Conservation (phyloP, 495 filamentous ascomycete species). For the Elasticomyces elasticus region DNA sequence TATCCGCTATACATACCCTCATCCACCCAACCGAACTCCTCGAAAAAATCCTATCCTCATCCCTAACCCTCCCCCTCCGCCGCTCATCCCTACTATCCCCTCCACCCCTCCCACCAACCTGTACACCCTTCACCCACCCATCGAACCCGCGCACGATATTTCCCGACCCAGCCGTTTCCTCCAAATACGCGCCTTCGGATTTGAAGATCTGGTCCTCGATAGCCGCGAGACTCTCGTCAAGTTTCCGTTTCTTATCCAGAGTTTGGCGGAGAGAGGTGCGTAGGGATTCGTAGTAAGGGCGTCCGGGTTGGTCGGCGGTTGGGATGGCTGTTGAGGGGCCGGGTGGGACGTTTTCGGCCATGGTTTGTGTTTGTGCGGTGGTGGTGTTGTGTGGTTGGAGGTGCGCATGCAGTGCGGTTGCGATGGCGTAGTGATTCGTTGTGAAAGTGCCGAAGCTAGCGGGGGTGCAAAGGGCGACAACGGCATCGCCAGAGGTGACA, state of each 20-base stretch:
- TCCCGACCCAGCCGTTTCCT: slow-evolving; percentile 68
- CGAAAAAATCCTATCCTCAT: slow-evolving; percentile 36
- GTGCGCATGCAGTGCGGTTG: not conserved
- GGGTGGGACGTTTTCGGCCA: slow-evolving; percentile 25
- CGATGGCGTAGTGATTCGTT: not conserved
- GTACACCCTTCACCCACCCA: slow-evolving; percentile 83
- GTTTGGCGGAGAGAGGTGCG: slow-evolving; percentile 58
- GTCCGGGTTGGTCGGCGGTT: slow-evolving; percentile 26
- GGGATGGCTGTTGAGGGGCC: not conserved
- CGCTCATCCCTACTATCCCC: slow-evolving; percentile 23
- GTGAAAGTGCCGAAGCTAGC: not conserved
- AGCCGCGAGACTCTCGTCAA: slow-evolving; percentile 56
- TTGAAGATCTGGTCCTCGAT: slow-evolving; percentile 78
- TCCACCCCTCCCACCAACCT: slow-evolving; percentile 21
- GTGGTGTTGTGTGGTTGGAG: not conserved
- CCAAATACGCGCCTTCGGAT: slow-evolving; percentile 79
- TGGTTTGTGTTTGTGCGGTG: too few species aligned
- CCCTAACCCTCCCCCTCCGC: slow-evolving; percentile 30
- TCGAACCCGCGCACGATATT: slow-evolving; percentile 98
- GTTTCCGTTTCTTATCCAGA: slow-evolving; percentile 53
- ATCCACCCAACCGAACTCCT: slow-evolving; percentile 31
- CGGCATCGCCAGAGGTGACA: not conserved
- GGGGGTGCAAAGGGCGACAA: not conserved
- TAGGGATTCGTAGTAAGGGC: slow-evolving; percentile 66
- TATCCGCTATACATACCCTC: slow-evolving; percentile 22